phyloP scores from a whole-genome alignment of 2,329 filamentous ascomycete species.

The Diplodia scrobiculata region DNA sequence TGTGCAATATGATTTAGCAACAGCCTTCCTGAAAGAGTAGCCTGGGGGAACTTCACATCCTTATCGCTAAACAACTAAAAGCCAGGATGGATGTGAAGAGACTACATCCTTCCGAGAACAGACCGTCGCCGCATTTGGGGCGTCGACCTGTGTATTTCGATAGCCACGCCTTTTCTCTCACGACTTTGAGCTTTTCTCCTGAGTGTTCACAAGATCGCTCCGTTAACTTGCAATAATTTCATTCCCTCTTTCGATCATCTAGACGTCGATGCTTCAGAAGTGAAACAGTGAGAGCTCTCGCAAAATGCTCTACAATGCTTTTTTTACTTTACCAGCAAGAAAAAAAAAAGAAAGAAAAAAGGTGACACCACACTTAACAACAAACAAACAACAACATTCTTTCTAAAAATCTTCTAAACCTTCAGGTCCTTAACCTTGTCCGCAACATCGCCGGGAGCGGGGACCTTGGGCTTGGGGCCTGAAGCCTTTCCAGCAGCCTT shows the following conservation, averaged over 20 bases:
- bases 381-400: background rate
- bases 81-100: too few relatives aligned
- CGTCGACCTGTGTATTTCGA: too few relatives aligned
- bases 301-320: conserved; percentile 13
- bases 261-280: background rate
- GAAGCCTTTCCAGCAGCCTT: conserved; percentile 40
- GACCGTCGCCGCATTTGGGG: too few relatives aligned
- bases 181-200: too few relatives aligned
- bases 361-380: background rate
- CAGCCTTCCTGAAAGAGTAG: too few relatives aligned
- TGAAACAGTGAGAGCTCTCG: conserved; percentile 8
- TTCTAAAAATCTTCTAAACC: conserved; percentile 10
- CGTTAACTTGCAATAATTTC: background rate
- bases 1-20: too few relatives aligned
- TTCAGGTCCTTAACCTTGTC: conserved; percentile 31
- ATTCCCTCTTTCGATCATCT: conserved; percentile 18
- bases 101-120: too few relatives aligned
- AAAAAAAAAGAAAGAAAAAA: background rate
- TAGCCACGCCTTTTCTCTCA: too few relatives aligned
- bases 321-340: conserved; percentile 1
- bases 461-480: conserved; percentile 28
- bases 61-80: too few relatives aligned
- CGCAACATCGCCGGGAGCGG: conserved; percentile 25
- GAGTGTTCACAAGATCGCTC: too few relatives aligned
- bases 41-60: too few relatives aligned